Conservation (phyloP, 78 protist species). For the Ministeria vibrans region DNA sequence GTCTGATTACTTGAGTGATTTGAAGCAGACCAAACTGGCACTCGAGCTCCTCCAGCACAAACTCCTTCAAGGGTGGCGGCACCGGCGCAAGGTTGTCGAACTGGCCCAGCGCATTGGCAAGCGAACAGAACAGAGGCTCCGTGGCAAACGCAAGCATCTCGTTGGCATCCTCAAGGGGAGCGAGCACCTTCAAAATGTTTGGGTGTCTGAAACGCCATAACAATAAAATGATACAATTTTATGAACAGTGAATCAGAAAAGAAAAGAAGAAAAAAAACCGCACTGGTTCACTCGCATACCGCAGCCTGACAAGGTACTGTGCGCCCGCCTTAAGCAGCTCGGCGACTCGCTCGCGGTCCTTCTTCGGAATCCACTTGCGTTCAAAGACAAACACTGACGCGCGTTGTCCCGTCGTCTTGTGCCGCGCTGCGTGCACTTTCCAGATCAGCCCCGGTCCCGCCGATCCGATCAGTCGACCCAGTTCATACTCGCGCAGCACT, state of each 20-base stretch:
- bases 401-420: background rate
- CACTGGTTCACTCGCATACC: too few species aligned
- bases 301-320: too few species aligned
- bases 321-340: too few species aligned
- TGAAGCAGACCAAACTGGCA: background rate
- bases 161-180: background rate
- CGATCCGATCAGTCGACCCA: too few species aligned
- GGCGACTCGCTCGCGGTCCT: too few species aligned
- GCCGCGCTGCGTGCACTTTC: too few species aligned
- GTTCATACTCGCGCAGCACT: too few species aligned
- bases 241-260: too few species aligned
- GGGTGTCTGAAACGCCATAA: background rate
- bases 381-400: conserved; percentile 1
- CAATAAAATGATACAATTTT: too few species aligned
- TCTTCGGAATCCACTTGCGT: background rate
- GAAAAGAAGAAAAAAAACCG: too few species aligned
- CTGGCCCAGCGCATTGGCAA: background rate
- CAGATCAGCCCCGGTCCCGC: too few species aligned
- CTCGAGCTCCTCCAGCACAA: background rate
- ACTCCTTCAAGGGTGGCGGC: background rate
- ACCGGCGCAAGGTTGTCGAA: background rate
- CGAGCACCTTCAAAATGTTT: background rate
- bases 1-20: too few species aligned
- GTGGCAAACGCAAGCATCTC: background rate
- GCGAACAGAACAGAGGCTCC: background rate